Evolutionary conservation across 495 filamentous ascomycete genomes (phyloP).

Genomic region (Neurospora intermedia): DNA sequence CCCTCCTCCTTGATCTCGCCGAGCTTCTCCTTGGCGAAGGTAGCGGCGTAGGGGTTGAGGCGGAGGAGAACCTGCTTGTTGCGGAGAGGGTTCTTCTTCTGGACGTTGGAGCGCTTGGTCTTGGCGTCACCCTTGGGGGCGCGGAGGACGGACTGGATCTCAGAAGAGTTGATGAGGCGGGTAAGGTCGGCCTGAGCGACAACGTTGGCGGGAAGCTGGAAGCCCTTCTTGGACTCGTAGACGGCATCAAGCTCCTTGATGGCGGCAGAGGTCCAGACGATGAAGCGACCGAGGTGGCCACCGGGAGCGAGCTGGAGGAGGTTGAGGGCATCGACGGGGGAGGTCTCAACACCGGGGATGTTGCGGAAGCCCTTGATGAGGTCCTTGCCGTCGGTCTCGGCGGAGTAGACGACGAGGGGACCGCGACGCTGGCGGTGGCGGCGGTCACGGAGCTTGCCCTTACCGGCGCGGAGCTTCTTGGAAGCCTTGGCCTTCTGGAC

Average conservation of each 20-base stretch:
- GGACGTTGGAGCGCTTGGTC: constrained; percentile 81
- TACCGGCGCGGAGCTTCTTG: constrained; percentile 90
- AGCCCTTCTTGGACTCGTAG: constrained; percentile 99
- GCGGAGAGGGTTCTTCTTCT: constrained; percentile 99
- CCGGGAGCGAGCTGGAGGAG: constrained; percentile 97
- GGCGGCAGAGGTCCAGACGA: constrained; percentile 95
- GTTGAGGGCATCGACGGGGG: constrained; percentile 87
- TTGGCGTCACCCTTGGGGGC: constrained; percentile 78
- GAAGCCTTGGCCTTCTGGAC: constrained; percentile 88
- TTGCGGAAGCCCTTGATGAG: constrained; percentile 92
- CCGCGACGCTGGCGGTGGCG: constrained; percentile 95
- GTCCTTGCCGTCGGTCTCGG: constrained; percentile 84
- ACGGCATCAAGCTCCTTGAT: constrained; percentile 92
- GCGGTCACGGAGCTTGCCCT: constrained; percentile 93
- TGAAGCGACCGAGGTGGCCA: constrained; percentile 97
- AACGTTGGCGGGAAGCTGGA: constrained; percentile 80
- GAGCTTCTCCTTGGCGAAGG: constrained; percentile 61
- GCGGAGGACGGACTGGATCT: constrained; percentile 88
- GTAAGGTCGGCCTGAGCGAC: constrained; percentile 85
- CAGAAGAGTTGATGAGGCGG: constrained; percentile 96
- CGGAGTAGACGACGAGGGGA: constrained; percentile 92
- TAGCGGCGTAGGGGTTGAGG: constrained; percentile 91
- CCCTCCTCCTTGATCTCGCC: constrained; percentile 31
- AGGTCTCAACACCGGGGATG: constrained; percentile 96
- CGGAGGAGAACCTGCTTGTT: constrained; percentile 97